A percentile compares a stretch with the other conserved stretches of the same genome.
These are phyloP conservation scores for Fusarium solani-melongenae DNA, from an alignment of 2,329 filamentous ascomycete genomes.

Conservation along the genomic window DNA sequence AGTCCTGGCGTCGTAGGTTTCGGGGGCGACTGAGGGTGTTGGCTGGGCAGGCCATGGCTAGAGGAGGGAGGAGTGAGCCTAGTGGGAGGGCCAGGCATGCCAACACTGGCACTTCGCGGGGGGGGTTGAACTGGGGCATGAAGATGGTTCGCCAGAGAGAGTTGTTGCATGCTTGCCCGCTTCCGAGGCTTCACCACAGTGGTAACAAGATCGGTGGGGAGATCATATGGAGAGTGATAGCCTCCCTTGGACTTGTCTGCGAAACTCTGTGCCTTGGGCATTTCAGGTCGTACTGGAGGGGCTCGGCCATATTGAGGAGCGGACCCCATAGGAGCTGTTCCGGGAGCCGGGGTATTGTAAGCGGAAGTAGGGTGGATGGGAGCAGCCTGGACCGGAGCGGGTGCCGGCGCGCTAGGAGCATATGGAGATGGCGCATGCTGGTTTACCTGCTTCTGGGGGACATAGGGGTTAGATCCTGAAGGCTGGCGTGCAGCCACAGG, in stretches of 20 bases:
- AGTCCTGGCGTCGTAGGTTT: slow-evolving; percentile 51
- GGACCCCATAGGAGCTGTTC: slow-evolving; percentile 34
- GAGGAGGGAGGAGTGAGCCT: slow-evolving; percentile 48
- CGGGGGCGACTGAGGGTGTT: slow-evolving; percentile 45
- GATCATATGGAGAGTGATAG: slow-evolving; percentile 93
- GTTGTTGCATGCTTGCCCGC: slow-evolving; percentile 68
- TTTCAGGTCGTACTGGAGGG: slow-evolving; percentile 54
- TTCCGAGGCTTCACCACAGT: slow-evolving; percentile 72
- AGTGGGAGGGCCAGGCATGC: slow-evolving; percentile 44
- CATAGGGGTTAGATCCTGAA: slow-evolving; percentile 41
- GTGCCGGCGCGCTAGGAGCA: slow-evolving; percentile 28
- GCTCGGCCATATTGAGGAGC: slow-evolving; percentile 52
- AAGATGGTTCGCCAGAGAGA: slow-evolving; percentile 56
- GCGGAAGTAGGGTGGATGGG: slow-evolving; percentile 25
- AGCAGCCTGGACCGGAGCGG: slow-evolving; percentile 1
- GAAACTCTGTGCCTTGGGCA: slow-evolving; percentile 81
- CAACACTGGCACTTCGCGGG: slow-evolving; percentile 73
- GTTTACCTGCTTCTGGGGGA: slow-evolving; percentile 34
- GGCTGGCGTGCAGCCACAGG: slow-evolving; percentile 13
- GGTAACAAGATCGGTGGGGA: slow-evolving; percentile 82
- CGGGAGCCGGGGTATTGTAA: slow-evolving; percentile 41
- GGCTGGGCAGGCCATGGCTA: slow-evolving; percentile 47
- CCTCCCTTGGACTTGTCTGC: slow-evolving; percentile 90
- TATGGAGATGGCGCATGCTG: slow-evolving; percentile 37
- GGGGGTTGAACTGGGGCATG: slow-evolving; percentile 52